Conservation (phyloP, 169 alveolate species). For the Hepatocystis sp. region DNA sequence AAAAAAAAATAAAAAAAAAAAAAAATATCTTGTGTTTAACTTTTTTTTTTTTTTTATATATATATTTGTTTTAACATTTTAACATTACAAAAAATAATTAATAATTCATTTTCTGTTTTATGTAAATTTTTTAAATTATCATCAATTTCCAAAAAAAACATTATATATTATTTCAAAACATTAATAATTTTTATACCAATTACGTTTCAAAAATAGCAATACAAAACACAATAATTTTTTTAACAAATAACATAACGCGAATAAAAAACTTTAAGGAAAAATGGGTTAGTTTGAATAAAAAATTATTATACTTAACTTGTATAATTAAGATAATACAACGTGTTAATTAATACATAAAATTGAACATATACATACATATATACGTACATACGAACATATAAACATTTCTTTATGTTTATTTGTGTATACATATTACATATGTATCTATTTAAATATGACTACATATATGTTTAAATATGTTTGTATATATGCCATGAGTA, state of each 20-base stretch:
- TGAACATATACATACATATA: background rate
- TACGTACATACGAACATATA: background rate
- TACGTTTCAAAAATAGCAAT: background rate
- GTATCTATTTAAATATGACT: too few species aligned
- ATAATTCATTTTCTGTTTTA: background rate
- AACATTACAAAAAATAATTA: background rate
- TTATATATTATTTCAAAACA: too few species aligned
- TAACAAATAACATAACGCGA: background rate
- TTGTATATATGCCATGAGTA: too few species aligned
- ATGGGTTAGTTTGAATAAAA: conserved; percentile 55
- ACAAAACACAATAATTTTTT: background rate
- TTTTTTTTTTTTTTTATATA: too few species aligned
- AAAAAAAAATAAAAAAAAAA: conserved; percentile 4
- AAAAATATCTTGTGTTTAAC: background rate
- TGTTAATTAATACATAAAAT: background rate
- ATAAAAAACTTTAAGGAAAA: conserved; percentile 6
- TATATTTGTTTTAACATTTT: too few species aligned
- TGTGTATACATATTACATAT: too few species aligned
- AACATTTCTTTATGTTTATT: background rate
- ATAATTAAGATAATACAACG: background rate
- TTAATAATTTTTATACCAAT: too few species aligned
- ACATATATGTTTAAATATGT: too few species aligned
- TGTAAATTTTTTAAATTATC: background rate
- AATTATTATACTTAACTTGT: too few species aligned
- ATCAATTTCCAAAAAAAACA: too few species aligned